Conservation (phyloP, 495 filamentous ascomycete genomes). For the Neurospora tetraspora region DNA sequence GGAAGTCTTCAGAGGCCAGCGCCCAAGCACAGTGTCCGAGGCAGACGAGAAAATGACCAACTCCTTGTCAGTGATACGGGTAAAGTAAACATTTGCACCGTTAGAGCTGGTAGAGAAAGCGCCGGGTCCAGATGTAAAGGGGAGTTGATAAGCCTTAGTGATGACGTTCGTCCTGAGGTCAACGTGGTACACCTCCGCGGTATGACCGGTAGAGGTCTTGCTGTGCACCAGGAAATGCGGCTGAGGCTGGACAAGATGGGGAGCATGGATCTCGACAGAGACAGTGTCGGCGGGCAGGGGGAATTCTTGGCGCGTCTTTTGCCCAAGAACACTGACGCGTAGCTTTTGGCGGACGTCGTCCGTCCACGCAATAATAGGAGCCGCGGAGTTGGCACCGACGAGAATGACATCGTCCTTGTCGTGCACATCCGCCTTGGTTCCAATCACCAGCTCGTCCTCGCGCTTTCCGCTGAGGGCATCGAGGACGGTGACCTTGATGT, state of each 20-base stretch:
- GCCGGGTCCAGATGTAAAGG: slow-evolving; percentile 55
- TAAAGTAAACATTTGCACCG: slow-evolving; percentile 81
- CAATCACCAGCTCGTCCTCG: slow-evolving; percentile 53
- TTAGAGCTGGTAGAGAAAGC: slow-evolving; percentile 69
- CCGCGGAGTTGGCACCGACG: slow-evolving; percentile 73
- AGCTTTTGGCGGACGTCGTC: slow-evolving; percentile 57
- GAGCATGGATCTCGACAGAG: slow-evolving; percentile 62
- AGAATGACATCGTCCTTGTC: slow-evolving; percentile 59
- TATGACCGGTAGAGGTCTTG: slow-evolving; percentile 57
- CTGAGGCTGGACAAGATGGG: slow-evolving; percentile 54
- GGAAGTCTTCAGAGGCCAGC: slow-evolving; percentile 49
- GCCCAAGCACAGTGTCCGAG: slow-evolving; percentile 63
- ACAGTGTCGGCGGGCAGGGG: slow-evolving; percentile 49
- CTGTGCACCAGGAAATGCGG: slow-evolving; percentile 82
- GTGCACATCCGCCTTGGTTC: slow-evolving; percentile 62
- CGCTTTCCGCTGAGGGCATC: slow-evolving; percentile 61
- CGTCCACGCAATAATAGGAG: slow-evolving; percentile 74
- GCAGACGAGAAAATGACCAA: slow-evolving; percentile 62
- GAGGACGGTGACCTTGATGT: slow-evolving; percentile 61
- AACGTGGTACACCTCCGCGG: slow-evolving; percentile 79
- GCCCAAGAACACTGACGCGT: slow-evolving; percentile 72
- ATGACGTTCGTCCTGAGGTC: slow-evolving; percentile 55
- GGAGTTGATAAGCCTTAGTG: slow-evolving; percentile 65
- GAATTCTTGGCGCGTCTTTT: slow-evolving; percentile 50
- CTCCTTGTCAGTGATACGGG: slow-evolving; percentile 62